Evolutionary conservation across 2,329 filamentous ascomycete genomes (phyloP).

Genomic region (Phaeosphaeria sp.): DNA sequence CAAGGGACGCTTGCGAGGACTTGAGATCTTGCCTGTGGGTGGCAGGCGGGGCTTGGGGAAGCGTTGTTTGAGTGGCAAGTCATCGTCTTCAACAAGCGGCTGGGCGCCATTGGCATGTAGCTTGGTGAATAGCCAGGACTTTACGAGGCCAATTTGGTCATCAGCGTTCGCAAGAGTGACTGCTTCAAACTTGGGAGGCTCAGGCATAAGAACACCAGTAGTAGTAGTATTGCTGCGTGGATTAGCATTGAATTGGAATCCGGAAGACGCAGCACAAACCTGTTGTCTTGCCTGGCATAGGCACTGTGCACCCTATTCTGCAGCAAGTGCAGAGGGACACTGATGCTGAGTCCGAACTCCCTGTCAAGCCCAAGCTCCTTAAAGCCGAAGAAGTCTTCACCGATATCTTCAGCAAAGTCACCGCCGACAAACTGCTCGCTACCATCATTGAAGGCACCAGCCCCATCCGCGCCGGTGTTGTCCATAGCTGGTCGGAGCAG

Average conservation of each 20-base stretch:
- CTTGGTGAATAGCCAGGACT: conserved; percentile 90
- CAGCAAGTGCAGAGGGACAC: conserved; percentile 90
- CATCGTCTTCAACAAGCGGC: conserved; percentile 90
- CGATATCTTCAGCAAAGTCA: conserved; percentile 96
- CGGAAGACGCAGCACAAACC: conserved; percentile 48
- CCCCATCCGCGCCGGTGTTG: conserved; percentile 80
- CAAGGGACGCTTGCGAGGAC: conserved; percentile 80
- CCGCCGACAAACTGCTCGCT: conserved; percentile 96
- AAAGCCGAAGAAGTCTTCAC: conserved; percentile 99
- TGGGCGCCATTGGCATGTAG: conserved; percentile 83
- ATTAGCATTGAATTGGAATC: conserved; percentile 24
- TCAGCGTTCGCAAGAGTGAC: conserved; percentile 80
- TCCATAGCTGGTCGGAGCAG: conserved; percentile 87
- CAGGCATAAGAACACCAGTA: conserved; percentile 68
- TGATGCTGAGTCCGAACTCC: conserved; percentile 88
- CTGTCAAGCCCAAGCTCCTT: conserved; percentile 90
- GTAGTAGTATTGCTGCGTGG: conserved; percentile 63
- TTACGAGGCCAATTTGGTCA: conserved; percentile 83
- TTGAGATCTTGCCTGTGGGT: conserved; percentile 85
- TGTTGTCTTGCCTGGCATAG: conserved; percentile 77
- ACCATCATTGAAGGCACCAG: conserved; percentile 91
- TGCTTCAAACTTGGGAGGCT: conserved; percentile 74
- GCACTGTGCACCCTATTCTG: conserved; percentile 88
- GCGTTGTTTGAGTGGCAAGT: conserved; percentile 90
- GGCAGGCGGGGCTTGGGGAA: conserved; percentile 66